Conservation (phyloP, 1,284 basidiomycete genomes). For the Vanrija sp. region DNA sequence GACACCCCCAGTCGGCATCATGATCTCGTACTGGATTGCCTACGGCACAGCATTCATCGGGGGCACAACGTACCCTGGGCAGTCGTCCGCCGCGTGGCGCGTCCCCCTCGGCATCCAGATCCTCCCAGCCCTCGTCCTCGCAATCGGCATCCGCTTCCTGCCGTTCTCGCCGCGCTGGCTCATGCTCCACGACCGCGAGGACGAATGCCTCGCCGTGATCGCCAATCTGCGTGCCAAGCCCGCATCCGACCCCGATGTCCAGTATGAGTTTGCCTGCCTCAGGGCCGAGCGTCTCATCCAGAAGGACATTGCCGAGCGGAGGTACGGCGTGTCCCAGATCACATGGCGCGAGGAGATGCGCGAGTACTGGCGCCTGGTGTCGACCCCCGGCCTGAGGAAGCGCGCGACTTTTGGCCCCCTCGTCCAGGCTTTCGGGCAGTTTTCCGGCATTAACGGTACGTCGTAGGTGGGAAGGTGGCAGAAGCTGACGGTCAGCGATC, state of each 20-base stretch:
- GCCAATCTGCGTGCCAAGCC: slow-evolving; percentile 34
- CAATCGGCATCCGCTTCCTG: slow-evolving; percentile 65
- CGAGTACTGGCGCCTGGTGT: slow-evolving; percentile 22
- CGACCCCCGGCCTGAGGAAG: slow-evolving; percentile 16
- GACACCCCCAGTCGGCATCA: slow-evolving; percentile 58
- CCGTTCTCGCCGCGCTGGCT: slow-evolving; percentile 66
- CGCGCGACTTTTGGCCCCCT: slow-evolving; percentile 21
- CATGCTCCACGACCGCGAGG: slow-evolving; percentile 47
- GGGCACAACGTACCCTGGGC: no score
- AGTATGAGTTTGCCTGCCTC: slow-evolving; percentile 26
- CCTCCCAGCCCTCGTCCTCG: slow-evolving; percentile 29
- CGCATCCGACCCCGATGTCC: slow-evolving; percentile 28
- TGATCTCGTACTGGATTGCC: no score
- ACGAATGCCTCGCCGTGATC: slow-evolving; percentile 30
- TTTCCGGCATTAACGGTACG: slow-evolving; percentile 28
- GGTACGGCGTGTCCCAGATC: no score
- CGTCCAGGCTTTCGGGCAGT: slow-evolving; percentile 34
- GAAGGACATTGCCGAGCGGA: slow-evolving; percentile 9
- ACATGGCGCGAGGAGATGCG: no score
- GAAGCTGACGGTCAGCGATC: slow-evolving; percentile 7
- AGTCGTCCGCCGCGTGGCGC: slow-evolving; percentile 53
- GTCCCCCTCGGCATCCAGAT: slow-evolving; percentile 46
- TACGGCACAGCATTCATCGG: no score
- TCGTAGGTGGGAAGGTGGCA: not conserved
- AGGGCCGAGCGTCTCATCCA: slow-evolving; percentile 12